Conservation (phyloP, 1,284 basidiomycete genomes). For the Naganishia sp. region DNA sequence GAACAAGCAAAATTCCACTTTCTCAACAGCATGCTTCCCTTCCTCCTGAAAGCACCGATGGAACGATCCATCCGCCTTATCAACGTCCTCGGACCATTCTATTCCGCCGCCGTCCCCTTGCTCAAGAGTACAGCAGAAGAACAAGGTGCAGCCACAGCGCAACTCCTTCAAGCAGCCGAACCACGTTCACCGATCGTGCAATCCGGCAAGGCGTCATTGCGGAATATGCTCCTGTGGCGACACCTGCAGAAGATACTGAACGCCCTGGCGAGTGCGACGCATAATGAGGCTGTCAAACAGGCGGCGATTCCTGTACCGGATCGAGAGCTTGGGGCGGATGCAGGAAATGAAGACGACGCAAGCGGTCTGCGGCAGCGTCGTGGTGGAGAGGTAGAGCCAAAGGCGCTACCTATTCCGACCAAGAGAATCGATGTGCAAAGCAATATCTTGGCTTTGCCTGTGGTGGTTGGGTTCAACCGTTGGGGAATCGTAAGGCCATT, state of each 20-base stretch:
- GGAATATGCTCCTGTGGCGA: constrained; percentile 42
- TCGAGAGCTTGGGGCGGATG: constrained; percentile 29
- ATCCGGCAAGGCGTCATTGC: constrained; percentile 42
- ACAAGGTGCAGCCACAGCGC: constrained; percentile 3
- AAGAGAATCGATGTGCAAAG: constrained; percentile 45
- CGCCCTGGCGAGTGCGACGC: constrained; percentile 44
- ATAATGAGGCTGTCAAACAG: constrained; percentile 5
- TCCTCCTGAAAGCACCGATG: constrained; percentile 71
- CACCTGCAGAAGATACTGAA: constrained; percentile 50
- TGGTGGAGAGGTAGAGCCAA: not conserved
- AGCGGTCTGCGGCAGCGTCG: not conserved
- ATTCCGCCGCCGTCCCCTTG: constrained; percentile 67
- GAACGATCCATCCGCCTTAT: constrained; percentile 82
- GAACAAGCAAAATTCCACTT: constrained; percentile 63
- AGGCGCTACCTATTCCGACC: constrained; percentile 22
- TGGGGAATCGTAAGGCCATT: constrained; percentile 46
- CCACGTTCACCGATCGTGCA: constrained; percentile 33
- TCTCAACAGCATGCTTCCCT: constrained; percentile 72
- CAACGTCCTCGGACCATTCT: constrained; percentile 78
- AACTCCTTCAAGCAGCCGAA: not conserved
- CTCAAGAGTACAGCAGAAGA: constrained; percentile 20
- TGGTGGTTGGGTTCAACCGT: constrained; percentile 51
- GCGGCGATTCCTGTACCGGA: constrained; percentile 23
- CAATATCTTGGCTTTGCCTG: constrained; percentile 48
- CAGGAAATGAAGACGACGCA: not conserved